Evolutionary conservation across 2,329 filamentous ascomycete species (phyloP).

Genomic region (Lasiodiplodia hormozganensis): DNA sequence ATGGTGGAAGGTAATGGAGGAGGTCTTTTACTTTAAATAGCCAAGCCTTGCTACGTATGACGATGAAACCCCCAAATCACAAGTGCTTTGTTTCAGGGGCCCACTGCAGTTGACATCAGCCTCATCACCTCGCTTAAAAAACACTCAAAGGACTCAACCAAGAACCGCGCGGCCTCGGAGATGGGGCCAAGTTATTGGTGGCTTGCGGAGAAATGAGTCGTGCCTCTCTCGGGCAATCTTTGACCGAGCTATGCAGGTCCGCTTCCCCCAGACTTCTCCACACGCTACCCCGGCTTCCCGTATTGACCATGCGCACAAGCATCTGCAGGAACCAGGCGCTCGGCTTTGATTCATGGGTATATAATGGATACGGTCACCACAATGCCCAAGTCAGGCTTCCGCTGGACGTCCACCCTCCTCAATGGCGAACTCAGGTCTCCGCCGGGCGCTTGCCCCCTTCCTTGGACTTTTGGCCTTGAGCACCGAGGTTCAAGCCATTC

Average conservation of each 20-base stretch:
- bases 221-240: conserved; percentile 6
- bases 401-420: not conserved
- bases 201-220: conserved; percentile 18
- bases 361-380: not conserved
- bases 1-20: conserved; percentile 74
- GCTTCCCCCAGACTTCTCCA: conserved; percentile 25
- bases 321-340: conserved; percentile 6
- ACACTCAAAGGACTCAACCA: not conserved
- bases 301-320: not conserved
- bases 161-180: not conserved
- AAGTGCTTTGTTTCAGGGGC: not conserved
- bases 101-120: not conserved
- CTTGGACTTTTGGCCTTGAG: not conserved
- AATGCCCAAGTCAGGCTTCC: not conserved
- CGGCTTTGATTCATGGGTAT: conserved; percentile 1
- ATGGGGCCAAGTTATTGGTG: conserved; percentile 2
- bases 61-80: not conserved
- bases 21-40: conserved; percentile 63
- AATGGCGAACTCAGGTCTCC: conserved; percentile 6
- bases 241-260: conserved; percentile 21
- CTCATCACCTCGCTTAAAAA: not conserved
- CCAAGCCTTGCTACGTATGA: not conserved
- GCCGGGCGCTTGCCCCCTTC: conserved; percentile 5
- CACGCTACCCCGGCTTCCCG: conserved; percentile 7
- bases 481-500: conserved; percentile 8